Evolutionary conservation across 2,329 filamentous ascomycete species (phyloP).

Genomic region (Diplocarpon rosae): DNA sequence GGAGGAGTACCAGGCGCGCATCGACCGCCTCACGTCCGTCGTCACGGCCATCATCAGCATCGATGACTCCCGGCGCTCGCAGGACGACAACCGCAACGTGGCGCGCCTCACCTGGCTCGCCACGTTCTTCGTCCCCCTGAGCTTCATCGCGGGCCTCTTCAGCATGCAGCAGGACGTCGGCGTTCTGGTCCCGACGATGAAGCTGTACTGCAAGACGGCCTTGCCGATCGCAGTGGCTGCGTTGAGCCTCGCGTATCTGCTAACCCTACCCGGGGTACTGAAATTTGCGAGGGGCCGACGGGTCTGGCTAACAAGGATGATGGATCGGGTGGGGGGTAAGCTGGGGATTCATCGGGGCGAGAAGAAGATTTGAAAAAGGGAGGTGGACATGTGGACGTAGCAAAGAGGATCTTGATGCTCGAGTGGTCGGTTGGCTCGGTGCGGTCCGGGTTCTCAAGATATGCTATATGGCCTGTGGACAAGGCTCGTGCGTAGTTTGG

Average conservation of each 20-base stretch:
- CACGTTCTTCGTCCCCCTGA: conserved; percentile 28
- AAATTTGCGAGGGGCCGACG: too few species aligned
- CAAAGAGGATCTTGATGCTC: too few species aligned
- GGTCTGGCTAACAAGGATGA: too few species aligned
- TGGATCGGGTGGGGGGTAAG: too few species aligned
- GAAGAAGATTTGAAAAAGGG: too few species aligned
- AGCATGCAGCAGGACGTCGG: conserved; percentile 24
- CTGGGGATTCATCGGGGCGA: too few species aligned
- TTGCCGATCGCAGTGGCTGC: conserved; percentile 18
- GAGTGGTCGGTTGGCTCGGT: too few species aligned
- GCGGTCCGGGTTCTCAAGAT: too few species aligned
- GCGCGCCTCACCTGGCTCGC: conserved; percentile 28
- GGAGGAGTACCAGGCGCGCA: conserved; percentile 26
- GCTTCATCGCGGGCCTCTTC: conserved; percentile 24
- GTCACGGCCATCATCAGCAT: conserved; percentile 27
- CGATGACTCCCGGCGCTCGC: conserved; percentile 23
- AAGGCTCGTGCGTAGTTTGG: too few species aligned
- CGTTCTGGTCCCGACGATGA: conserved; percentile 11
- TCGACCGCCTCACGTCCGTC: conserved; percentile 26
- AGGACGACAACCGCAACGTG: conserved; percentile 27
- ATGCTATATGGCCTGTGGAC: too few species aligned
- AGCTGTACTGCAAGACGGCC: conserved; percentile 18
- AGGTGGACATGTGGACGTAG: too few species aligned
- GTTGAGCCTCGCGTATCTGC: neutral
- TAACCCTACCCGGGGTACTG: conserved; percentile 1